phyloP scores from a whole-genome alignment of 768 basidiomycete species.

The Imleria badia region DNA sequence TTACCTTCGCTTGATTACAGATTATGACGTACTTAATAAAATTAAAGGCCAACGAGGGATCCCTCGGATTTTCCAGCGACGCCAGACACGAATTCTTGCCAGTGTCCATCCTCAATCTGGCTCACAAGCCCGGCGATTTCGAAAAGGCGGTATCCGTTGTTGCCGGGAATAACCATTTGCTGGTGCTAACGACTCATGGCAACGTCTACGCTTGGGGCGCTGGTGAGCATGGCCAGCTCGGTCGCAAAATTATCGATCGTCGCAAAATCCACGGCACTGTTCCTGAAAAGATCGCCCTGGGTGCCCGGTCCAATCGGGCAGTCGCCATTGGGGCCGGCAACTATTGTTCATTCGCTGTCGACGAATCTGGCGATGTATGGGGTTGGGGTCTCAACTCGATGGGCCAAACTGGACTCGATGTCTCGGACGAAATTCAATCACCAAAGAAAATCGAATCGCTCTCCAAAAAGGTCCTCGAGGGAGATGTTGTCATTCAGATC shows the following conservation, averaged over 20 bases:
- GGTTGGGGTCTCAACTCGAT: constrained; percentile 95
- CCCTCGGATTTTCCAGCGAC: constrained; percentile 78
- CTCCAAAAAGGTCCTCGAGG: constrained; percentile 57
- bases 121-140: constrained; percentile 58
- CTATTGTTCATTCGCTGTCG: constrained; percentile 89
- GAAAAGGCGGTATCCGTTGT: constrained; percentile 76
- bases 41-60: constrained; percentile 68
- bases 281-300: constrained; percentile 84
- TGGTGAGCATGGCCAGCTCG: constrained; percentile 88
- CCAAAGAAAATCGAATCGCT: constrained; percentile 67
- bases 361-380: constrained; percentile 80
- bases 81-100: constrained; percentile 68
- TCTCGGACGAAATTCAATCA: constrained; percentile 51
- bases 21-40: constrained; percentile 6
- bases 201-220: constrained; percentile 89
- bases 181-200: constrained; percentile 87
- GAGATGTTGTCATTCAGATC: constrained; percentile 68
- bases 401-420: constrained; percentile 74
- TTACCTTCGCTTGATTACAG: background rate
- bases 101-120: constrained; percentile 54
- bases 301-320: constrained; percentile 59
- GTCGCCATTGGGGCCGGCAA: constrained; percentile 76
- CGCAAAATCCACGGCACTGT: constrained; percentile 87
- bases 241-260: constrained; percentile 85
- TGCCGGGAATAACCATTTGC: constrained; percentile 84